Percentiles rank a stretch among this genome's conserved stretches.
Evolutionary conservation across 768 basidiomycete species (phyloP).

Genomic region (Trametes maxima): DNA sequence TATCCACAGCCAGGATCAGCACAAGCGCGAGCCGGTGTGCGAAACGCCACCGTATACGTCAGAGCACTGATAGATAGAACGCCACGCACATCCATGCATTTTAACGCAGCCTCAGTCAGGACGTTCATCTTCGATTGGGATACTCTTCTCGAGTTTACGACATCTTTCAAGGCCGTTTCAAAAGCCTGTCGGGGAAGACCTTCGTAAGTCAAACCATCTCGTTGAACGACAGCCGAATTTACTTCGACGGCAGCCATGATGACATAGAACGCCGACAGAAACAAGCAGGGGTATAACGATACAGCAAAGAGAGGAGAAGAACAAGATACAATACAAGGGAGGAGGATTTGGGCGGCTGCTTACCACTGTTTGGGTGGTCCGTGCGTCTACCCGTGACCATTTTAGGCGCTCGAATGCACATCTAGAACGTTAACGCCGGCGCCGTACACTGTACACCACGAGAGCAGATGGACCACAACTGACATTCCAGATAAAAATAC

Average conservation of each 20-base stretch:
- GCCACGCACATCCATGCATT: conserved; percentile 69
- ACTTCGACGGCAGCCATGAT: conserved; percentile 23
- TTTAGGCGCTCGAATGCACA: not conserved
- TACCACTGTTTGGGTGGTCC: conserved; percentile 23
- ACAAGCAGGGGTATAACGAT: conserved; percentile 1
- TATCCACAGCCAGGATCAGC: conserved; percentile 34
- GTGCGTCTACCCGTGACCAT: conserved; percentile 23
- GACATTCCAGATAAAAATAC: not conserved
- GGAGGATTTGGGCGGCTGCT: not conserved
- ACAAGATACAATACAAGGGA: not conserved
- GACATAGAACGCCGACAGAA: not conserved
- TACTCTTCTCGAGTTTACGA: conserved; percentile 80
- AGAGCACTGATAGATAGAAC: not conserved
- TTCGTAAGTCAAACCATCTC: not conserved
- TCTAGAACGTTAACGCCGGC: too few relatives aligned
- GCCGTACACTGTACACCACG: too few relatives aligned
- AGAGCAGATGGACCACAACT: not conserved
- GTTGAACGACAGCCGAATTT: not conserved
- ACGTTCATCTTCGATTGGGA: conserved; percentile 84
- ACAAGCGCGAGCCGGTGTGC: not conserved
- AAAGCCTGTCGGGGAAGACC: conserved; percentile 62
- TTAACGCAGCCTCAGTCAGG: conserved; percentile 76
- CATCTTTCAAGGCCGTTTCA: conserved; percentile 76
- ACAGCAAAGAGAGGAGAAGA: not conserved
- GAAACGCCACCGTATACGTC: not conserved